These are phyloP conservation scores for Gastrolobium villosum DNA, from an alignment of 306 rosid genomes.

Conservation along the genomic window DNA sequence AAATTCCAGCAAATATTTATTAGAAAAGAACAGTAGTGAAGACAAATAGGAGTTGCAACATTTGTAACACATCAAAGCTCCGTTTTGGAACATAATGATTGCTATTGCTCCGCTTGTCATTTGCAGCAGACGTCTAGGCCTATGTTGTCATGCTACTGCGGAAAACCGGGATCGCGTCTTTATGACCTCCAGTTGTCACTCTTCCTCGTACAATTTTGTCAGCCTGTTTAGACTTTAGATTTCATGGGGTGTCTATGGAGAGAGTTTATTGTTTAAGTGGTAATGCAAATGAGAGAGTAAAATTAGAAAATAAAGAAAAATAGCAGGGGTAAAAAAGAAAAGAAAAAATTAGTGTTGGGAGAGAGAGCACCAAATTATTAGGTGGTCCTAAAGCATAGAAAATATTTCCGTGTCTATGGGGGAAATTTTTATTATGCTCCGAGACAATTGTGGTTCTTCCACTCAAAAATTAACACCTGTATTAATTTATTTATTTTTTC, in stretches of 20 bases:
- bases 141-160: not conserved
- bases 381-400: too few species aligned
- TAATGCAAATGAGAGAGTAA: too few species aligned
- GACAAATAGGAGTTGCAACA: not conserved
- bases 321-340: too few species aligned
- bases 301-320: too few species aligned
- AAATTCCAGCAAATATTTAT: not conserved
- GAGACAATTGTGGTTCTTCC: too few species aligned
- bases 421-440: too few species aligned
- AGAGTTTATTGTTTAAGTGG: too few species aligned
- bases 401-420: too few species aligned
- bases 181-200: not conserved
- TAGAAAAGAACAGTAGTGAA: not conserved
- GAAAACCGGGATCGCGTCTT: not conserved
- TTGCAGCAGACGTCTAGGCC: not conserved
- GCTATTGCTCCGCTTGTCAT: not conserved
- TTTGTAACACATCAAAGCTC: not conserved
- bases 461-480: too few species aligned
- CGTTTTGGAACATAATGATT: not conserved
- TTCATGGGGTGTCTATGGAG: not conserved
- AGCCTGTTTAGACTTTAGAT: not conserved
- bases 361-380: too few species aligned
- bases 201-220: not conserved
- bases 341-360: too few species aligned
- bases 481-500: too few species aligned